phyloP scores from a whole-genome alignment of 176 grass and related monocot genomes.

The Raddia distichophylla region DNA sequence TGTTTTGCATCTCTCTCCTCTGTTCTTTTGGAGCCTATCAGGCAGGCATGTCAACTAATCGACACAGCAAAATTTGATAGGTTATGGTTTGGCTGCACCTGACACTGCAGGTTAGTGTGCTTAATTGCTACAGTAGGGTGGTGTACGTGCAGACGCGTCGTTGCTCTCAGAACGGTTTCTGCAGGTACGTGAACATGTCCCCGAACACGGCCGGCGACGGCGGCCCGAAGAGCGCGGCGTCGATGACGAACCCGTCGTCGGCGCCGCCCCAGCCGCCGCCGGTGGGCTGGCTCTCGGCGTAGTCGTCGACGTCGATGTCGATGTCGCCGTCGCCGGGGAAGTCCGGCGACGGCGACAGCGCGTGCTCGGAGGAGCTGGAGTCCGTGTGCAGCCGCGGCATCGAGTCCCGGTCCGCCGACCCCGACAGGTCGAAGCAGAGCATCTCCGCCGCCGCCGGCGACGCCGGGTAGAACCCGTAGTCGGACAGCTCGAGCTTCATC shows the following conservation, averaged over 20 bases:
- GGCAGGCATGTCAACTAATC: not conserved
- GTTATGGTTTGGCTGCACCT: not conserved
- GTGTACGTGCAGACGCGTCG: not conserved
- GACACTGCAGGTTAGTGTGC: conserved; percentile 20
- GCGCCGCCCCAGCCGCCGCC: conserved; percentile 11
- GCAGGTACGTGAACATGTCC: conserved; percentile 66
- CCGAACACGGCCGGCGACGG: conserved; percentile 47
- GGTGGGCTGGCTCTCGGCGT: conserved; percentile 64
- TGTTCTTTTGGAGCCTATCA: not conserved
- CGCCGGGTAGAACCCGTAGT: conserved; percentile 42
- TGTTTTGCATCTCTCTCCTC: no score
- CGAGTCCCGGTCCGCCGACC: conserved; percentile 43
- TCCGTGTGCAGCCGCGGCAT: conserved; percentile 46
- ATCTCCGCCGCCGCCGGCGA: conserved; percentile 41
- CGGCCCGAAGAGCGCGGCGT: conserved; percentile 36
- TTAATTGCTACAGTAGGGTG: no score
- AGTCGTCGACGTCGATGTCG: conserved; percentile 38
- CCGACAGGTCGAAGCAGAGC: conserved; percentile 61
- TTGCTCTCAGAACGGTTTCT: conserved; percentile 54
- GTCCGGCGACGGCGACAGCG: conserved; percentile 66
- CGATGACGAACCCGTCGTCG: conserved; percentile 41
- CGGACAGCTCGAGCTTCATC: conserved; percentile 58
- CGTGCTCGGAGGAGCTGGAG: conserved; percentile 85
- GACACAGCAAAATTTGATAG: not conserved
- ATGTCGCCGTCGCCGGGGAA: conserved; percentile 53